phyloP scores from a whole-genome alignment of 345 rosid species.

The Pugionium dolabratum region DNA sequence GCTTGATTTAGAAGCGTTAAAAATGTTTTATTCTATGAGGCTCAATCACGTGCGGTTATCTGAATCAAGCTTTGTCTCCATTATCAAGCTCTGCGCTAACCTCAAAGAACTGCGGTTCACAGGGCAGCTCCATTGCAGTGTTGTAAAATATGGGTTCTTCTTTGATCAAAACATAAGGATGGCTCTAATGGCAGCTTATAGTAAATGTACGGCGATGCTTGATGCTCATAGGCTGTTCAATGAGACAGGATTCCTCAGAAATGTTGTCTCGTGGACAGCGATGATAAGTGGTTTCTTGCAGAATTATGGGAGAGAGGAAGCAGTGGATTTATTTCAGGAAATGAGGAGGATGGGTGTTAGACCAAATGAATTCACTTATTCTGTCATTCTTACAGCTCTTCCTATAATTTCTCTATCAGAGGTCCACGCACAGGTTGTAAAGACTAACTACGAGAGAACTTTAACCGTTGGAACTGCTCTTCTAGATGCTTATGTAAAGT shows the following conservation, averaged over 20 bases:
- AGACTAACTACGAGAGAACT: slow-evolving; percentile 57
- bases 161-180: slow-evolving; percentile 59
- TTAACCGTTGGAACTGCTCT: slow-evolving; percentile 81
- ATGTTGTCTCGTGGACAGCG: slow-evolving; percentile 81
- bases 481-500: slow-evolving; percentile 73
- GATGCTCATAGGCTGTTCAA: slow-evolving; percentile 58
- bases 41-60: slow-evolving; percentile 53
- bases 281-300: slow-evolving; percentile 76
- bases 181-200: slow-evolving; percentile 64
- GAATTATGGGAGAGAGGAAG: slow-evolving; percentile 56
- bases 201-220: slow-evolving; percentile 58
- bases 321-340: slow-evolving; percentile 51
- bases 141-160: slow-evolving; percentile 56
- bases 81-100: slow-evolving; percentile 69
- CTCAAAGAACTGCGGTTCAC: slow-evolving; percentile 51
- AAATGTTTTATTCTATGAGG: slow-evolving; percentile 60
- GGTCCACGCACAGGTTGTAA: slow-evolving; percentile 71
- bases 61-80: slow-evolving; percentile 52
- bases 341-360: slow-evolving; percentile 65
- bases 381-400: slow-evolving; percentile 67
- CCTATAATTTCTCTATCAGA: slow-evolving; percentile 57
- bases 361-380: slow-evolving; percentile 80
- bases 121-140: slow-evolving; percentile 70
- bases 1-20: slow-evolving; percentile 58
- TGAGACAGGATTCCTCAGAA: slow-evolving; percentile 43